Conservation (phyloP, 257 asterid species). For the Oldenlandia corymbosa region DNA sequence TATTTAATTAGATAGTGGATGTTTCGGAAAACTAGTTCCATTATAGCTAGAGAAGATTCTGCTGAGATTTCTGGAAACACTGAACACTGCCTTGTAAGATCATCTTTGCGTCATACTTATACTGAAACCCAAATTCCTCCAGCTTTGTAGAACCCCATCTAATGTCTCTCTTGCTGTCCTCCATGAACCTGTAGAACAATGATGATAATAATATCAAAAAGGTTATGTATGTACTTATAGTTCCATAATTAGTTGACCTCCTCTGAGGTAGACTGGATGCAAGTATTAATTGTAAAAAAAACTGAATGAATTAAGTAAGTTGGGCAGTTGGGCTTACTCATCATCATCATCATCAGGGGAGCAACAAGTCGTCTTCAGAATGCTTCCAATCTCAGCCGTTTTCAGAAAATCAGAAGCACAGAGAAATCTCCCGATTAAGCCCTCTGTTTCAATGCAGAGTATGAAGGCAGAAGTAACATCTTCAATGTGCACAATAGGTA, state of each 20-base stretch:
- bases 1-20: too few species aligned
- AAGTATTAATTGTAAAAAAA: too few species aligned
- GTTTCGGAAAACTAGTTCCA: too few species aligned
- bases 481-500: conserved; percentile 43
- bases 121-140: conserved; percentile 43
- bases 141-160: conserved; percentile 50
- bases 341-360: too few species aligned
- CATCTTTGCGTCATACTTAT: conserved; percentile 31
- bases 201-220: too few species aligned
- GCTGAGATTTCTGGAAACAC: conserved; percentile 29
- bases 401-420: conserved; percentile 39
- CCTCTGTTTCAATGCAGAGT: conserved; percentile 31
- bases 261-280: too few species aligned
- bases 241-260: too few species aligned
- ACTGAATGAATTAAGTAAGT: too few species aligned
- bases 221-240: too few species aligned
- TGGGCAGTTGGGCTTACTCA: too few species aligned
- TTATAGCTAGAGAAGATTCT: too few species aligned
- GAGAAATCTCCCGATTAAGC: conserved; percentile 40
- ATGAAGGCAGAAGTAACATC: conserved; percentile 54
- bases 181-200: conserved; percentile 30
- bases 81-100: conserved; percentile 27
- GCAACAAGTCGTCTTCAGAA: too few species aligned
- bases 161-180: conserved; percentile 41
- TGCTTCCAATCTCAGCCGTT: conserved; percentile 39